Evolutionary conservation across 306 rosid genomes (phyloP).

Genomic region (Trifolium fragiferum): DNA sequence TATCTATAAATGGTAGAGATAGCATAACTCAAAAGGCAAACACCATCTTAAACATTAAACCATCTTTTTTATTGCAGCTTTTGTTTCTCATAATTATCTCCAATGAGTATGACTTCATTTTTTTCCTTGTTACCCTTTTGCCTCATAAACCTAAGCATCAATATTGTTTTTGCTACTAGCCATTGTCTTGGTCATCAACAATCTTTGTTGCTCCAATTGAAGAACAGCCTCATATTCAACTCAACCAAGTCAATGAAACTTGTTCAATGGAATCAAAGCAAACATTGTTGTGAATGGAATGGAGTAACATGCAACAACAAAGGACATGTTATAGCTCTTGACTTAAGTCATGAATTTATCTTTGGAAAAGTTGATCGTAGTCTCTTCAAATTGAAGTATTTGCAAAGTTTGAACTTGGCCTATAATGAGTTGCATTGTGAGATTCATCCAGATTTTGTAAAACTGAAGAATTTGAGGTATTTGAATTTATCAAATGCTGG

Average conservation of each 20-base stretch:
- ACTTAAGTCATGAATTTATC: constrained; percentile 7
- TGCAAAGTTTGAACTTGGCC: too few species aligned
- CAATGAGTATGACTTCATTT: not conserved
- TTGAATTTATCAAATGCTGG: too few species aligned
- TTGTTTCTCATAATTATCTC: not conserved
- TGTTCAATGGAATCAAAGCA: not conserved
- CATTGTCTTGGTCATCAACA: not conserved
- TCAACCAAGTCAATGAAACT: not conserved
- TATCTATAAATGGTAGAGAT: not conserved
- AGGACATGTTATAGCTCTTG: constrained; percentile 7
- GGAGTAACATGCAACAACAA: constrained; percentile 8
- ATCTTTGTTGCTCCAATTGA: constrained; percentile 16
- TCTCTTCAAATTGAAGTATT: too few species aligned
- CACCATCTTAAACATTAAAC: not conserved
- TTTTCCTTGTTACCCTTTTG: not conserved
- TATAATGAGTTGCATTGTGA: too few species aligned
- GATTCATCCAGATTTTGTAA: too few species aligned
- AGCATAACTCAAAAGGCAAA: not conserved
- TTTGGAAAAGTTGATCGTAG: not conserved
- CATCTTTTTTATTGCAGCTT: not conserved
- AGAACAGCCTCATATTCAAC: not conserved
- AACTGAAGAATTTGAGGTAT: too few species aligned
- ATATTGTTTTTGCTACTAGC: not conserved
- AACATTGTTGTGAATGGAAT: constrained; percentile 6
- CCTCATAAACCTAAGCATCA: not conserved